Percentiles rank a stretch among this genome's conserved stretches.
phyloP scores from a whole-genome alignment of 2,329 filamentous ascomycete species.

The Neonectria neomacrospora region DNA sequence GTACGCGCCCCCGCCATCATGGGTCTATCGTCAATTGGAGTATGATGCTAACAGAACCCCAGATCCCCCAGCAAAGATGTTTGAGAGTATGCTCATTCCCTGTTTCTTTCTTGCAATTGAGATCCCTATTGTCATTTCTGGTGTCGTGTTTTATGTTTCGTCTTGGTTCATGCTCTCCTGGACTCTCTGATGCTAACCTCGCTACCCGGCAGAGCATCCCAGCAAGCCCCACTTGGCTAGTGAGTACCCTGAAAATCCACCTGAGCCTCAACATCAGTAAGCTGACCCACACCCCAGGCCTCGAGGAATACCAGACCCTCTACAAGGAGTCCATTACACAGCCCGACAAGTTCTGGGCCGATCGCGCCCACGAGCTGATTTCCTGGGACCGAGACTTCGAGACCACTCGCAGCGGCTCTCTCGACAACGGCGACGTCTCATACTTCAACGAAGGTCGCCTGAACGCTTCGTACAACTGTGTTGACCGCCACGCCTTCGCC shows the following conservation, averaged over 20 bases:
- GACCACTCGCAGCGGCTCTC: constrained; percentile 82
- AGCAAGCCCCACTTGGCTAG: constrained; percentile 74
- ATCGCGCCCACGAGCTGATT: constrained; percentile 86
- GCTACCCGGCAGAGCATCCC: constrained; percentile 68
- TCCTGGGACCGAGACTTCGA: constrained; percentile 93
- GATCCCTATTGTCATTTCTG: constrained; percentile 15
- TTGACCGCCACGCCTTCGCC: constrained; percentile 96
- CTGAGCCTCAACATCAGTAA: constrained; percentile 41
- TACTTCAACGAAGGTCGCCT: constrained; percentile 96
- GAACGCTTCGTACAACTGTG: constrained; percentile 97
- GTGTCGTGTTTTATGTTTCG: constrained; percentile 19
- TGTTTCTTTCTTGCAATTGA: constrained; percentile 24
- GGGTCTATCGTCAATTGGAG: constrained; percentile 7
- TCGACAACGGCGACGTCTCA: constrained; percentile 83
- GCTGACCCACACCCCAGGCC: constrained; percentile 54
- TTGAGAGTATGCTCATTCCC: constrained; percentile 65
- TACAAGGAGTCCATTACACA: constrained; percentile 89
- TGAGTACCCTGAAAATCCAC: constrained; percentile 54
- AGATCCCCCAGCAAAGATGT: constrained; percentile 75
- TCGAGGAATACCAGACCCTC: constrained; percentile 74
- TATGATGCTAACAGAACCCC: constrained; percentile 34
- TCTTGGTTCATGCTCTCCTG: constrained; percentile 24
- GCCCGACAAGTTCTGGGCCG: constrained; percentile 90
- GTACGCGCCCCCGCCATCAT: constrained; percentile 55
- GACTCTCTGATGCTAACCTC: constrained; percentile 49